Evolutionary conservation across 2,329 filamentous ascomycete genomes (phyloP).

Genomic region (Stachybotrys elegans): DNA sequence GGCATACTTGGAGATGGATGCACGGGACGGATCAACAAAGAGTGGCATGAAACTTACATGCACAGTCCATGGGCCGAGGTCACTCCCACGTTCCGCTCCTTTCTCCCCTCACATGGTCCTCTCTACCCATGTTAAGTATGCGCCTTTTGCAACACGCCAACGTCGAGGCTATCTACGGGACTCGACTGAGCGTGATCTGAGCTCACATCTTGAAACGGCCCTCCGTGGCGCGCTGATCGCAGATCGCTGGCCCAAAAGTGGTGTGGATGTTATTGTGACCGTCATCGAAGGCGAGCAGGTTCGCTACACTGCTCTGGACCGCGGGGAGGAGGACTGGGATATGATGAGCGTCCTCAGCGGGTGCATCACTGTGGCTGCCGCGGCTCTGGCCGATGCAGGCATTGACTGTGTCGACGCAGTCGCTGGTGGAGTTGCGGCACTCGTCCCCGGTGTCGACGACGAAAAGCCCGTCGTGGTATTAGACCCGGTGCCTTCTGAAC

Average conservation of each 20-base stretch:
- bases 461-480: slow-evolving; percentile 52
- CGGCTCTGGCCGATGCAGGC: slow-evolving; percentile 87
- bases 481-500: slow-evolving; percentile 79
- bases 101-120: slow-evolving; percentile 92
- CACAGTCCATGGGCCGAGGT: slow-evolving; percentile 88
- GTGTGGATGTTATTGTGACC: slow-evolving; percentile 90
- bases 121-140: slow-evolving; percentile 92
- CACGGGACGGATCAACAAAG: slow-evolving; percentile 38
- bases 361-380: slow-evolving; percentile 89
- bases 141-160: slow-evolving; percentile 82
- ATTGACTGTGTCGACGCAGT: slow-evolving; percentile 94
- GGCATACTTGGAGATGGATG: slow-evolving; percentile 71
- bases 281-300: slow-evolving; percentile 92
- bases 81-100: slow-evolving; percentile 80
- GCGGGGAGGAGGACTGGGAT: slow-evolving; percentile 67
- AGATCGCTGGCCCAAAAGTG: slow-evolving; percentile 97
- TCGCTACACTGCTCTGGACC: slow-evolving; percentile 41
- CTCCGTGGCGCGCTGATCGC: slow-evolving; percentile 85
- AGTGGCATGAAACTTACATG: slow-evolving; percentile 86
- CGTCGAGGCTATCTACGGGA: slow-evolving; percentile 84
- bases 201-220: slow-evolving; percentile 86
- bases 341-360: slow-evolving; percentile 88
- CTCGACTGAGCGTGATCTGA: slow-evolving; percentile 79
- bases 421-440: slow-evolving; percentile 80
- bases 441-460: slow-evolving; percentile 46